A percentile compares a stretch with the other conserved stretches of the same genome.
Conservation (phyloP, 2,329 filamentous ascomycete species). For the Talaromyces verruculosus region DNA sequence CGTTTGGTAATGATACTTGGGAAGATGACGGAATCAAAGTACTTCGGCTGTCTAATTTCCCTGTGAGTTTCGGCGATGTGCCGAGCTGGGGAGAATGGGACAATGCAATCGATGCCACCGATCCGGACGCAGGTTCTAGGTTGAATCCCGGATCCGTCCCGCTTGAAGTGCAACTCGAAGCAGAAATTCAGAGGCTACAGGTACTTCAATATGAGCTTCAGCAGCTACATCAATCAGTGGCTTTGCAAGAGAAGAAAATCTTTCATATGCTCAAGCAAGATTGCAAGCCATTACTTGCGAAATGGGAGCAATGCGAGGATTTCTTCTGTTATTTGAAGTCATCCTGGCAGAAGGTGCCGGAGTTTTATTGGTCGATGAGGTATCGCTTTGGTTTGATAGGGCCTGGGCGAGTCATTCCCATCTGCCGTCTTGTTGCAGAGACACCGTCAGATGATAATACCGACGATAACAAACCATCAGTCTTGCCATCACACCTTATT, state of each 20-base stretch:
- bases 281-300: conserved; percentile 27
- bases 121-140: conserved; percentile 3
- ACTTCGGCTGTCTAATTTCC: conserved; percentile 30
- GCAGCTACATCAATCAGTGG: conserved; percentile 29
- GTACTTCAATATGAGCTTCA: conserved; percentile 29
- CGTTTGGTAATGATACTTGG: conserved; percentile 33
- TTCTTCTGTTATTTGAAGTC: conserved; percentile 34
- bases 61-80: conserved; percentile 26
- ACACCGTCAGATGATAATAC: neutral
- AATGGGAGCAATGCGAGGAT: conserved; percentile 28
- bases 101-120: conserved; percentile 20
- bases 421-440: conserved; percentile 9
- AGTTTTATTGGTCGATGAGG: conserved; percentile 30
- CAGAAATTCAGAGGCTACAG: conserved; percentile 30
- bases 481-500: neutral
- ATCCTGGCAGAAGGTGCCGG: conserved; percentile 32
- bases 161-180: conserved; percentile 23
- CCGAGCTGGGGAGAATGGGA: conserved; percentile 28
- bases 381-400: conserved; percentile 30
- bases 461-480: neutral
- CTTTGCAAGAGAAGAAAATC: conserved; percentile 30
- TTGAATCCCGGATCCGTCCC: conserved; percentile 6
- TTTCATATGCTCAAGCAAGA: conserved; percentile 31
- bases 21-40: conserved; percentile 29
- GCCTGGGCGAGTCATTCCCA: conserved; percentile 19